These are phyloP conservation scores for Populus hybrid DNA, from an alignment of 441 rosid genomes.

Conservation along the genomic window DNA sequence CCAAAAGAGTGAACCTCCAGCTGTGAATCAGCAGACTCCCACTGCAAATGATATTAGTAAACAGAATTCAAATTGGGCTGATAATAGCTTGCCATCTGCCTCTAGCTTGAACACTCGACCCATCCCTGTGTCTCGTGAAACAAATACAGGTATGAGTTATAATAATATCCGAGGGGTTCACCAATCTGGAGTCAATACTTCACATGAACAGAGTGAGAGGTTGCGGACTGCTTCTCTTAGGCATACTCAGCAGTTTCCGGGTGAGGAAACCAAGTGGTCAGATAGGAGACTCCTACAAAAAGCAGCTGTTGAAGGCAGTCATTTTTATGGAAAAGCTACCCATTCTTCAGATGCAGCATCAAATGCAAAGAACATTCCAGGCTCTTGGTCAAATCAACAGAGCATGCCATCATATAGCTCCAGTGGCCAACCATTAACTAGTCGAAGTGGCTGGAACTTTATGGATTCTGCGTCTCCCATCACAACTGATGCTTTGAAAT, in stretches of 20 bases:
- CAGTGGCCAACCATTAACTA: too few species aligned
- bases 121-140: slow-evolving; percentile 25
- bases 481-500: slow-evolving; percentile 25
- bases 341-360: too few species aligned
- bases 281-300: slow-evolving; percentile 43
- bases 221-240: slow-evolving; percentile 36
- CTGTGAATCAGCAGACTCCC: slow-evolving; percentile 26
- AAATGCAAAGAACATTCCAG: too few species aligned
- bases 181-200: slow-evolving; percentile 33
- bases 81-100: slow-evolving; percentile 29
- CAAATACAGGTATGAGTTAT: slow-evolving; percentile 21
- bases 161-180: slow-evolving; percentile 23
- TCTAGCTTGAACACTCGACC: slow-evolving; percentile 26
- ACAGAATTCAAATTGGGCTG: slow-evolving; percentile 40
- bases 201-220: slow-evolving; percentile 40
- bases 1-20: slow-evolving; percentile 36
- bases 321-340: slow-evolving; percentile 14
- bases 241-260: slow-evolving; percentile 33
- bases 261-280: slow-evolving; percentile 38
- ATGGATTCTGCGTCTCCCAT: slow-evolving; percentile 7
- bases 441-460: too few species aligned
- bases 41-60: slow-evolving; percentile 29
- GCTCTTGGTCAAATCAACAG: too few species aligned
- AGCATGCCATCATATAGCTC: too few species aligned
- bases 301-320: slow-evolving; percentile 41